A percentile compares a stretch with the other conserved stretches of the same genome.
These are phyloP conservation scores for Petasospora fabianii DNA, from an alignment of 1,139 yeast species.

Conservation along the genomic window DNA sequence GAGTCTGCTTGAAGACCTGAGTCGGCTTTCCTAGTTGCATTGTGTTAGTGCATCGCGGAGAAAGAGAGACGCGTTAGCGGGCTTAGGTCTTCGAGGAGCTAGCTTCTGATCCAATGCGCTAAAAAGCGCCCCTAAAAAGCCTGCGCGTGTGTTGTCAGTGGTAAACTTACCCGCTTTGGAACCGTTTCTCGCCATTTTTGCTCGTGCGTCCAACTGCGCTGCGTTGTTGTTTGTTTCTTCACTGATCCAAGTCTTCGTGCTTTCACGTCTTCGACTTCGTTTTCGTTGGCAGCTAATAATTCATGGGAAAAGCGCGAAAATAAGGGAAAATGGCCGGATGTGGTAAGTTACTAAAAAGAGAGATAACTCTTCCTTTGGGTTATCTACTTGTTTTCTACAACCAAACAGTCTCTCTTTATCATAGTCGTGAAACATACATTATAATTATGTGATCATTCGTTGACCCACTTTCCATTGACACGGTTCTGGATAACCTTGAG, in stretches of 20 bases:
- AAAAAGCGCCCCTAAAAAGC: neutral
- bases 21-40: no score
- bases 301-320: slow-evolving; percentile 3
- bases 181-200: slow-evolving; percentile 5
- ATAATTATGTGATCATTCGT: slow-evolving; percentile 28
- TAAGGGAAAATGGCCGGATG: neutral
- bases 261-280: neutral
- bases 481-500: slow-evolving; percentile 69
- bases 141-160: neutral
- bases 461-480: slow-evolving; percentile 57
- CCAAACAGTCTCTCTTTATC: no score
- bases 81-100: no score
- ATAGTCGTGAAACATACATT: no score
- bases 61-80: no score
- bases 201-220: neutral
- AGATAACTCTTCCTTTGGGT: no score
- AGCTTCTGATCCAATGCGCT: neutral
- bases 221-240: slow-evolving; percentile 1
- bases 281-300: neutral
- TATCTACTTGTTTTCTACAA: no score
- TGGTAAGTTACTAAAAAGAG: neutral
- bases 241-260: no score
- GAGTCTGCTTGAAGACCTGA: no score
- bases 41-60: no score
- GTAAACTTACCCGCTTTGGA: slow-evolving; percentile 7